A percentile compares a stretch with the other conserved stretches of the same genome.
These are phyloP conservation scores for Dictyostelium brefeldianum DNA, from an alignment of 78 protist species.

Conservation along the genomic window DNA sequence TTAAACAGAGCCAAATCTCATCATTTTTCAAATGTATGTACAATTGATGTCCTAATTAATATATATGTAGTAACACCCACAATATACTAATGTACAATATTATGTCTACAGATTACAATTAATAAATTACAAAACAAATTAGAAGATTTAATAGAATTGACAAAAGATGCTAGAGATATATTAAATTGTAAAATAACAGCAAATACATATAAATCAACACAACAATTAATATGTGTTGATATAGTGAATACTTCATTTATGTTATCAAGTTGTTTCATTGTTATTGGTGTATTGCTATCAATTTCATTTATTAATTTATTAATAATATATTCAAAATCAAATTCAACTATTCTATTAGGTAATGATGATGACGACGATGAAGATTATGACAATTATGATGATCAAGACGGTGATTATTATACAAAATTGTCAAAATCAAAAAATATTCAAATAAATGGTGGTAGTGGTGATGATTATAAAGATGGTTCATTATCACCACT, in stretches of 20 bases:
- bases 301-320: constrained; percentile 31
- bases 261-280: constrained; percentile 2
- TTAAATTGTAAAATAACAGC: constrained; percentile 65
- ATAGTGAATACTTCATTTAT: constrained; percentile 43
- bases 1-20: background rate
- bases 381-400: background rate
- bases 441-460: background rate
- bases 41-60: too few species aligned
- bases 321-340: background rate
- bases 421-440: constrained; percentile 4
- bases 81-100: too few species aligned
- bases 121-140: background rate
- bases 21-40: constrained; percentile 4
- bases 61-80: too few species aligned
- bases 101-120: too few species aligned
- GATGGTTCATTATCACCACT: constrained; percentile 1
- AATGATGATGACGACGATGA: background rate
- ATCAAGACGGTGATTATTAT: background rate
- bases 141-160: background rate
- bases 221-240: constrained; percentile 52
- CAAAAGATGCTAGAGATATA: constrained; percentile 27
- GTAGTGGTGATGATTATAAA: background rate
- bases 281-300: constrained; percentile 19
- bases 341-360: background rate
- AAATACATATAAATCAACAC: constrained; percentile 21